phyloP scores from a whole-genome alignment of 2,329 filamentous ascomycete genomes.

The Ophiosphaerella korrae region DNA sequence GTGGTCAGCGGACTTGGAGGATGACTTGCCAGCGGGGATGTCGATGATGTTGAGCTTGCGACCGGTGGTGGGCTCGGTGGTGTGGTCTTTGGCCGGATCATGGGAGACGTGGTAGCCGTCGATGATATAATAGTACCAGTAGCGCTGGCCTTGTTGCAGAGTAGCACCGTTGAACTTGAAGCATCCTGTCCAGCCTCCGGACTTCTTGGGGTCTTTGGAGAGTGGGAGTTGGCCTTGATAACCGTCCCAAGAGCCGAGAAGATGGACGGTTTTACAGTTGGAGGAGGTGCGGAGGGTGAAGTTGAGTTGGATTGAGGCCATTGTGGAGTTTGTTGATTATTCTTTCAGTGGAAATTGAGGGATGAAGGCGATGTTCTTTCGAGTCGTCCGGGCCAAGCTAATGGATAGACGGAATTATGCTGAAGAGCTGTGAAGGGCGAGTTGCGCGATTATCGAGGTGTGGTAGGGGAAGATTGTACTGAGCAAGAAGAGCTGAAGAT shows the following conservation, averaged over 20 bases:
- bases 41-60: slow-evolving; percentile 98
- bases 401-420: slow-evolving; percentile 46
- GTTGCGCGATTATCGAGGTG: slow-evolving; percentile 34
- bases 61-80: slow-evolving; percentile 93
- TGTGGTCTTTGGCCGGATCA: slow-evolving; percentile 88
- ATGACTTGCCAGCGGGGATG: slow-evolving; percentile 65
- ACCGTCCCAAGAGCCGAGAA: slow-evolving; percentile 98
- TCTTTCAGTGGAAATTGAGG: slow-evolving; percentile 29
- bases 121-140: slow-evolving; percentile 99
- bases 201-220: slow-evolving; percentile 87
- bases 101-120: slow-evolving; percentile 98
- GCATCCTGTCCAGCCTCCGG: slow-evolving; percentile 91
- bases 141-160: slow-evolving; percentile 85
- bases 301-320: slow-evolving; percentile 91
- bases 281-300: slow-evolving; percentile 95
- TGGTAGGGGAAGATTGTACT: slow-evolving; percentile 35
- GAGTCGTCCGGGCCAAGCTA: slow-evolving; percentile 42
- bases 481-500: slow-evolving; percentile 58
- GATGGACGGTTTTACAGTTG: slow-evolving; percentile 95
- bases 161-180: slow-evolving; percentile 92
- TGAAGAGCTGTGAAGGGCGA: slow-evolving; percentile 43
- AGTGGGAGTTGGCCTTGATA: slow-evolving; percentile 94
- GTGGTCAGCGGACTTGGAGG: slow-evolving; percentile 46
- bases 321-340: slow-evolving; percentile 50
- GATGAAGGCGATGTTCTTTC: slow-evolving; percentile 36